Base-by-base conservation (phyloP, 768 basidiomycete genomes). In the Leccinum truebloodii region DNA sequence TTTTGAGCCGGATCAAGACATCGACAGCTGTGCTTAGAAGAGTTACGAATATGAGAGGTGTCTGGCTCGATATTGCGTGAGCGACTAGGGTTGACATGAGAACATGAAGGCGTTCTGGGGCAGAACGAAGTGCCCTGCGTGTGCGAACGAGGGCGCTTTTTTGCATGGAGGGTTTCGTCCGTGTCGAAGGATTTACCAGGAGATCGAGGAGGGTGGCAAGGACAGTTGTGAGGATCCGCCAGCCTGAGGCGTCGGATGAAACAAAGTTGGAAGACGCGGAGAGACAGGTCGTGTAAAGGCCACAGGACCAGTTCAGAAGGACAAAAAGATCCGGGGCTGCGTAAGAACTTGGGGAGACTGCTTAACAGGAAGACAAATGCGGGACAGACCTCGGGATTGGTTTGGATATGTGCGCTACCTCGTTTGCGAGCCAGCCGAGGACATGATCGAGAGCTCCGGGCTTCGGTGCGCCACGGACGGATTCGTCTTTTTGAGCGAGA, bases 381-480 rank as follows among this genome's bases (percentile, higher is more conserved):
- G 54, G 63, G 53, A 73, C 84, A 66, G 61, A 92, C 90, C 83
- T 84, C 64, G 84, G 73, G 12, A 79, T 76, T 39, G 79, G 78
- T 66, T 83, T 87, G 3, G 83, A 75, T 20, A 88, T 77, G 51
- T 79, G 81, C 4, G 80, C 79, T 1, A 86, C 84, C 69, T 96
- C 92, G 51, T 80, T 79, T 6, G 83, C 79, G 7, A 92, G 76
- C 92, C 92, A 95, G 46, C 83, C 89, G 37, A 93, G 72, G 16
- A 94, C 81, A 67, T 88, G 83, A 66, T 92, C 88, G 20, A 83
- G 72, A 3, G 90, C 81, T 35, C 87, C 88, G 16, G 86, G 68
- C 63, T 80, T 84, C 22, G 71, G 74, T 80, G 49, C 30, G 76
- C 77, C 9, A 66, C 22, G 57, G 77, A 68, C 14, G 76, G 81